phyloP scores from a whole-genome alignment of 2,329 filamentous ascomycete species.

The Clarireedia homoeocarpa region DNA sequence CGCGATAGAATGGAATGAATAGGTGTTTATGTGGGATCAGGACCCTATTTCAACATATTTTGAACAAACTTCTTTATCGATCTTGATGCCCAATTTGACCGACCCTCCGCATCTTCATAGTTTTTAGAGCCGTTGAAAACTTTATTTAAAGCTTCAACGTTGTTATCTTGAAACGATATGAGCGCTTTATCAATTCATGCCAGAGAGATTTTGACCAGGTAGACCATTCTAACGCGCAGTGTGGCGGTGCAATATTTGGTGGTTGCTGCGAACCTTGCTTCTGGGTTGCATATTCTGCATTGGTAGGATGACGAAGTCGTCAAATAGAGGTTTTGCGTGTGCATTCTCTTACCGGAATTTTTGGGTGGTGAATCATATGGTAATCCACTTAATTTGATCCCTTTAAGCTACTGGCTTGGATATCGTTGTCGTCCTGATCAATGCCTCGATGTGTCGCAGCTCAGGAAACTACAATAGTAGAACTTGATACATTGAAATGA shows the following conservation, averaged over 20 bases:
- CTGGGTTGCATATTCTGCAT: background rate
- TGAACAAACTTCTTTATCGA: background rate
- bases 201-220: background rate
- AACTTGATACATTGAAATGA: too few species aligned
- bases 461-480: too few species aligned
- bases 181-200: conserved; percentile 7
- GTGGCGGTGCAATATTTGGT: conserved; percentile 4
- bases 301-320: background rate
- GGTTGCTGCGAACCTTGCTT: background rate
- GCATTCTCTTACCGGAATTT: conserved; percentile 44
- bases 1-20: background rate
- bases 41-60: too few species aligned
- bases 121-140: background rate
- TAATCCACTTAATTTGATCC: conserved; percentile 80
- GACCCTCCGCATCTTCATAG: background rate
- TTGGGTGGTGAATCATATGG: conserved; percentile 65
- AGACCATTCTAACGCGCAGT: background rate
- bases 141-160: background rate
- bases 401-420: conserved; percentile 78
- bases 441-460: conserved; percentile 58
- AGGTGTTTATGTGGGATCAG: background rate
- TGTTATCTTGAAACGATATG: conserved; percentile 2
- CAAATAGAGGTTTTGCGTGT: conserved; percentile 35
- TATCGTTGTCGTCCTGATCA: conserved; percentile 92
- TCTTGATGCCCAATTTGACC: background rate